Conservation (phyloP, 1,139 yeast species). For the Eremothecium cymbalariae region DNA sequence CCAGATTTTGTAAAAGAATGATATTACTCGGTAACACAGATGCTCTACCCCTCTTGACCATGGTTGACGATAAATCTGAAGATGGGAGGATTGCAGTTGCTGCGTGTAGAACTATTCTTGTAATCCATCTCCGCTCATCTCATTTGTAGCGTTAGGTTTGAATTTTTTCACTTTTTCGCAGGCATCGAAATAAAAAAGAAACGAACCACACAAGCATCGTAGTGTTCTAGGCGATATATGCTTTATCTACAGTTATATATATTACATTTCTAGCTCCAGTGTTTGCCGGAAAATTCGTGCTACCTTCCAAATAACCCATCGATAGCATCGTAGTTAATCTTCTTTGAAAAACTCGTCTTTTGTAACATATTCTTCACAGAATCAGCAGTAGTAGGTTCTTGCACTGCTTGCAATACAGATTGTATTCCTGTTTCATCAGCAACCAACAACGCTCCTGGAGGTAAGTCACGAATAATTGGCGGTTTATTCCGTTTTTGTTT, state of each 20-base stretch:
- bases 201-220: neutral
- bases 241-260: no score
- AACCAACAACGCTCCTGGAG: slow-evolving; percentile 5
- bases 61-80: slow-evolving; percentile 33
- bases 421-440: slow-evolving; percentile 29
- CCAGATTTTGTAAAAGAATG: slow-evolving; percentile 82
- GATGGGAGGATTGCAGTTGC: slow-evolving; percentile 1
- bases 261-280: no score
- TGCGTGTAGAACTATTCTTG: neutral
- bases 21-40: slow-evolving; percentile 88
- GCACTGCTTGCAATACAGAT: slow-evolving; percentile 31
- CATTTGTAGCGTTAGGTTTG: neutral
- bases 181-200: neutral
- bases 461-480: slow-evolving; percentile 21
- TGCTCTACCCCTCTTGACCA: slow-evolving; percentile 87
- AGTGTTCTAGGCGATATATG: neutral
- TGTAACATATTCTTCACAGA: slow-evolving; percentile 61
- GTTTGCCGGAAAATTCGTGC: no score
- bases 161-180: slow-evolving; percentile 1
- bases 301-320: slow-evolving; percentile 46
- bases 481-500: slow-evolving; percentile 33
- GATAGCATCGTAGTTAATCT: slow-evolving; percentile 77
- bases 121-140: slow-evolving; percentile 1
- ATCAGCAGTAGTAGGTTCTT: slow-evolving; percentile 56
- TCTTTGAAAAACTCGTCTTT: slow-evolving; percentile 68